These are phyloP conservation scores for Xylaria sp. DNA, from an alignment of 495 filamentous ascomycete species.

Conservation along the genomic window DNA sequence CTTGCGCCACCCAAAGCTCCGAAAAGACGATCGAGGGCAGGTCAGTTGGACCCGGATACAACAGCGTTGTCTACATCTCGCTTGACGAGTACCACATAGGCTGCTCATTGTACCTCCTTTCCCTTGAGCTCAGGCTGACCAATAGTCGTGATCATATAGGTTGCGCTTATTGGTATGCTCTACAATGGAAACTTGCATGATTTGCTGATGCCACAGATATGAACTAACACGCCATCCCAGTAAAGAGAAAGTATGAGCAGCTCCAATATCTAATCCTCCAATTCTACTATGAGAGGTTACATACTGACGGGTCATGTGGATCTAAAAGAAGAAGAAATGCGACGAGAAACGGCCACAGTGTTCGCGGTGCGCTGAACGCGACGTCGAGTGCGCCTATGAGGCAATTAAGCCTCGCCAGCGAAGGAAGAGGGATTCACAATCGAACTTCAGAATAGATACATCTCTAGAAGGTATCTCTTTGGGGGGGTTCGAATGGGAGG, in stretches of 20 bases:
- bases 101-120: conserved; percentile 11
- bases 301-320: conserved; percentile 27
- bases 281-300: not conserved
- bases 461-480: conserved; percentile 1
- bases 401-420: conserved; percentile 63
- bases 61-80: not conserved
- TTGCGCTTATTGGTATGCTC: conserved; percentile 64
- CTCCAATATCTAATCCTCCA: conserved; percentile 11
- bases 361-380: conserved; percentile 62
- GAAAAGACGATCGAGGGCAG: conserved; percentile 66
- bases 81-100: not conserved
- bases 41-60: conserved; percentile 48
- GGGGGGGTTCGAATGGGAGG: conserved; percentile 31
- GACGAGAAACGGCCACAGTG: conserved; percentile 66
- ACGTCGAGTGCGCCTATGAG: conserved; percentile 62
- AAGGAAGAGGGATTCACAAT: conserved; percentile 49
- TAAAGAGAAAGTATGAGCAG: conserved; percentile 55
- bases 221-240: conserved; percentile 36
- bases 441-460: conserved; percentile 20
- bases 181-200: not conserved
- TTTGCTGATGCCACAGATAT: conserved; percentile 26
- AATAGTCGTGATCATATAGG: conserved; percentile 46
- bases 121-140: conserved; percentile 26
- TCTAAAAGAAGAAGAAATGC: conserved; percentile 68
- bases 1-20: conserved; percentile 65